Conservation (phyloP, 768 basidiomycete genomes). For the Pholiota microspora region DNA sequence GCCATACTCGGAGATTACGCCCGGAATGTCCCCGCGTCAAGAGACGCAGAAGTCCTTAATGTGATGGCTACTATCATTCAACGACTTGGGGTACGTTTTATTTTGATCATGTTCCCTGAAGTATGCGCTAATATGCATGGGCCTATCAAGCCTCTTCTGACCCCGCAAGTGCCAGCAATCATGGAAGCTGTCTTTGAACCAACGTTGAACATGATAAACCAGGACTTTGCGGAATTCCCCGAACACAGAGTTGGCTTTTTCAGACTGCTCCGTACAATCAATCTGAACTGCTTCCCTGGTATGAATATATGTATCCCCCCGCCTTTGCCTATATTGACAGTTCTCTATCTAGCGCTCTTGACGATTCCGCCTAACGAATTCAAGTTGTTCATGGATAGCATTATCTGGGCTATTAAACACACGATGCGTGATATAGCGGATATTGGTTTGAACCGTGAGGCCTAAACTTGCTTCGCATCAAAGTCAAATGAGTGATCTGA, state of each 20-base stretch:
- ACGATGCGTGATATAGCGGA: slow-evolving; percentile 99
- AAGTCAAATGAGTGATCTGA: slow-evolving; percentile 4
- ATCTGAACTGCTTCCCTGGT: slow-evolving; percentile 95
- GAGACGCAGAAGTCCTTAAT: slow-evolving; percentile 96
- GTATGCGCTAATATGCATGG: not conserved
- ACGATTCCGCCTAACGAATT: slow-evolving; percentile 89
- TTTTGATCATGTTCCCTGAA: not conserved
- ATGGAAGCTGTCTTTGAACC: slow-evolving; percentile 97
- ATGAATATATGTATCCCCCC: slow-evolving; percentile 19
- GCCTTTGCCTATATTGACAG: slow-evolving; percentile 5
- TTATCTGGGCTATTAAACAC: slow-evolving; percentile 99
- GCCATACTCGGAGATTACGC: slow-evolving; percentile 98
- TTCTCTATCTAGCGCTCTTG: slow-evolving; percentile 59
- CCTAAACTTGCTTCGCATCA: slow-evolving; percentile 3
- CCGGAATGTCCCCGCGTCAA: slow-evolving; percentile 87
- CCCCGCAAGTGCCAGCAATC: slow-evolving; percentile 91
- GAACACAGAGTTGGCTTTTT: slow-evolving; percentile 98
- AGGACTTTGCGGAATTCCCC: slow-evolving; percentile 98
- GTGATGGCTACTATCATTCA: slow-evolving; percentile 94
- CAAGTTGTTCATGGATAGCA: slow-evolving; percentile 97
- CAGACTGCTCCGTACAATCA: slow-evolving; percentile 90
- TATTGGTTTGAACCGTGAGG: slow-evolving; percentile 74
- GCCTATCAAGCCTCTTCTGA: slow-evolving; percentile 65
- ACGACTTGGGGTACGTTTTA: slow-evolving; percentile 74
- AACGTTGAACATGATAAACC: slow-evolving; percentile 97